Evolutionary conservation across 306 rosid genomes (phyloP), one percentile per base, ranked within the genome.

Genomic region (Chamaecrista fasciculata): DNA sequence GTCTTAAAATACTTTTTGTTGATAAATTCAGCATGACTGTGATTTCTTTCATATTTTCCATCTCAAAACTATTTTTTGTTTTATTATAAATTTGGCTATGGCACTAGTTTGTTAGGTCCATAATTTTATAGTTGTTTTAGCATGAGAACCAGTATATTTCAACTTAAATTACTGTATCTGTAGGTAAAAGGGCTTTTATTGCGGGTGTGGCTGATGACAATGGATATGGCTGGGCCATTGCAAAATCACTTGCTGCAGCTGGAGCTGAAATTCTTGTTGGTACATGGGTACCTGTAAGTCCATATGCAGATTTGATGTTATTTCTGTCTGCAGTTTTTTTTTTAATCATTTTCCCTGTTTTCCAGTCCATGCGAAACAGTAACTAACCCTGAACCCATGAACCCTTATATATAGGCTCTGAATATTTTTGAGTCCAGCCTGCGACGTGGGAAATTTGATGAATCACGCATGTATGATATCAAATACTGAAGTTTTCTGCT

Each of bases 191-290:
- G 70, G 99, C 97, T 19, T 94, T 94, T 78, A 85, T 94, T 39
- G 99, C 99, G 62, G 99, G 99, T 72, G 91, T 94, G 44, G 97
- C 99, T 24, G 97, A 94, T 82, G 99, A 94, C 79, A 82, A 88
- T 74, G 99, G 97, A 46, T 94, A 94, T 71, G 99, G 99, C 66
- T 94, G 97, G 99, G 96, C 99, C 14, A 90, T 94, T 23, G 98
- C 98, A 64, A 94, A 88, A 85, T 84, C 99, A 53, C 97, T 94
- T 48, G 99, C 99, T 53, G 99, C 99, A 9, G 99, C 99, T 2
- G 99, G 97, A 71, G 99, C 98, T 69, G 95, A 94, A 84, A 94
- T 94, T 76, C 95, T 94, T 42, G 87, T 94, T n/a, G 98, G 98
- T 71, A 94, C 98, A 6, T 94, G 98, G 98, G 98, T 94, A 59